Conservation (phyloP, 768 basidiomycete species). For the Calocybe cyanea region DNA sequence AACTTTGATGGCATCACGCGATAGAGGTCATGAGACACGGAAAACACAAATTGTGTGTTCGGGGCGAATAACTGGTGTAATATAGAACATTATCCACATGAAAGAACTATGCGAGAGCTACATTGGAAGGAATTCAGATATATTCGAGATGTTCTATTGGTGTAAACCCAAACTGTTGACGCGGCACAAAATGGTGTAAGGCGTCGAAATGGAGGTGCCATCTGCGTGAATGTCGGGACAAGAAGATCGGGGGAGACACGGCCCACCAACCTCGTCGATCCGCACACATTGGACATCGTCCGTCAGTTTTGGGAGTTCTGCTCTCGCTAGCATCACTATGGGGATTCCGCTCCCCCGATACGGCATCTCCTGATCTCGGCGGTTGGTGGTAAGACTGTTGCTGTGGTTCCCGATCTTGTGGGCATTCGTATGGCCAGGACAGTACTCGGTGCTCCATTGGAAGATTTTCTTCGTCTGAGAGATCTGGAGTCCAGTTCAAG, state of each 20-base stretch:
- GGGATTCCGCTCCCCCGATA: background rate
- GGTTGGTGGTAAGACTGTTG: background rate
- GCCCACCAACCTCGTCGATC: constrained; percentile 14
- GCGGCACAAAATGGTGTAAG: constrained; percentile 14
- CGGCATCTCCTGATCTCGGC: background rate
- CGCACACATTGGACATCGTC: constrained; percentile 14
- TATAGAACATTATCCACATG: too few relatives aligned
- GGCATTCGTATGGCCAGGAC: background rate
- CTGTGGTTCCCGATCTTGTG: background rate
- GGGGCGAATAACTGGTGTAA: too few relatives aligned
- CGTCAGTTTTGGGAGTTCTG: background rate
- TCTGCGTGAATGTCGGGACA: constrained; percentile 15
- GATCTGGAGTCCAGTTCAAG: background rate
- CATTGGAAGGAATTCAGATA: constrained; percentile 1
- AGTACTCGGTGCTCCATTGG: too few relatives aligned
- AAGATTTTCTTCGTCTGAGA: background rate
- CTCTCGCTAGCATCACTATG: too few relatives aligned
- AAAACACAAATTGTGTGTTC: too few relatives aligned
- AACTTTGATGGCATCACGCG: too few relatives aligned
- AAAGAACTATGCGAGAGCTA: too few relatives aligned
- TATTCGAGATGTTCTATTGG: constrained; percentile 10
- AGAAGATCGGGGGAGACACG: constrained; percentile 15
- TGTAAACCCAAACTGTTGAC: constrained; percentile 15
- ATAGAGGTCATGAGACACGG: too few relatives aligned
- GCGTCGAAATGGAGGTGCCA: constrained; percentile 16